Base-by-base conservation (phyloP, 1,284 basidiomycete species). In the Golubevia pallescens region DNA sequence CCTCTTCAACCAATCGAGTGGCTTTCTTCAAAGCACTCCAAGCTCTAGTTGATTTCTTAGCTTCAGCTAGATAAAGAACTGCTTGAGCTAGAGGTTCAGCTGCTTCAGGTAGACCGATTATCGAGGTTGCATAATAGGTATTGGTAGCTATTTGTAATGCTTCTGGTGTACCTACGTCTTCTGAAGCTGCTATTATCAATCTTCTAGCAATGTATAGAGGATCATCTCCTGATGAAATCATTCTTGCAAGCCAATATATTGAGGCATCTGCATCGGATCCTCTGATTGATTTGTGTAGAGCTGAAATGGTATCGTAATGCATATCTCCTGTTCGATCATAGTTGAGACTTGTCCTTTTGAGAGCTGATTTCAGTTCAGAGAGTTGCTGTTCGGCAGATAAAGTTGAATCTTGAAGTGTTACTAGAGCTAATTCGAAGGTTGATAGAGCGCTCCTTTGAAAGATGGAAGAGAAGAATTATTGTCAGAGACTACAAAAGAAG, bases 251-350 rank as follows among this genome's bases (percentile, higher is more conserved):
- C 93, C 93, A 96, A 86, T 95, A 96, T 87, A 96, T 87, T 5
- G 93, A 93, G 0, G 93, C 94, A 74, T 90, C 89, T 1, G 91
- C 90, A 73, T 94, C 90, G 61, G 90, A 90, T 5, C 93, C 93
- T 54, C 94, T 89, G 34, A 96, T 89, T 68, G 90, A 90, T 85
- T 96, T 96, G 86, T 96, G 94, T n/a, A 86, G 68, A 2, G 93
- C 93, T 32, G 90, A 92, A 73, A 96, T 95, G 88, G 93, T 91
- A 82, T 95, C 93, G 84, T 94, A 95, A 65, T 87, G 86, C 66
- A 76, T 74, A 53, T 86, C 85, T 28, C 78, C 84, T 14, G 80
- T 75, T 1, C 84, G 76, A 57, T 84, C 81, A 65, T 84, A 84
- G 51, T 73, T 73, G 10, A 81, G 62, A 0, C 73, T 69, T 21